Evolutionary conservation across 768 basidiomycete species (phyloP).

Genomic region (Exsudoporus frostii): DNA sequence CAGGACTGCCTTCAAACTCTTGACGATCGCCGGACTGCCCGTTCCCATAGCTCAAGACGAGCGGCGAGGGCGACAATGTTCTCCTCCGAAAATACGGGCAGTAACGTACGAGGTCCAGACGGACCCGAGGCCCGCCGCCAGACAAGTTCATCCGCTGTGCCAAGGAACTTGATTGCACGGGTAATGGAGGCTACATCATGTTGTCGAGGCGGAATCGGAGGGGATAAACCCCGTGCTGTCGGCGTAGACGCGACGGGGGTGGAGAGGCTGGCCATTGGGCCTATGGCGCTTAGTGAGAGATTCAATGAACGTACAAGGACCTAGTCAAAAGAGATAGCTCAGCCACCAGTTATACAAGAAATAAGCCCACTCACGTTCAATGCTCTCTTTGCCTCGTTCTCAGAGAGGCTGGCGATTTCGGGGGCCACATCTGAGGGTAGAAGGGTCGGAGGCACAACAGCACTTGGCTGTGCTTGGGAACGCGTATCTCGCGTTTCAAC

Average conservation of each 20-base stretch:
- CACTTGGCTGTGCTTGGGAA: background rate
- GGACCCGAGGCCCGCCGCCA: slow-evolving; percentile 22
- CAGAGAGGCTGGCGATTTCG: slow-evolving; percentile 22
- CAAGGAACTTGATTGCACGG: slow-evolving; percentile 25
- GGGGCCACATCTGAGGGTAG: slow-evolving; percentile 2
- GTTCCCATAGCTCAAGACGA: slow-evolving; percentile 31
- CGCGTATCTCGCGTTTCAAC: background rate
- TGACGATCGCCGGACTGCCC: slow-evolving; percentile 20
- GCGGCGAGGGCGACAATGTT: slow-evolving; percentile 22
- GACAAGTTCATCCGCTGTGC: slow-evolving; percentile 26
- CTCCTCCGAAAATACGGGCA: slow-evolving; percentile 23
- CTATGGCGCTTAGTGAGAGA: slow-evolving; percentile 3
- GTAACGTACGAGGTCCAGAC: slow-evolving; percentile 7
- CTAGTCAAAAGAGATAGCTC: slow-evolving; percentile 4
- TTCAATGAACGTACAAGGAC: slow-evolving; percentile 11
- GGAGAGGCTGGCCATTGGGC: background rate
- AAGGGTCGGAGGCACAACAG: background rate
- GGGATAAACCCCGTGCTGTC: background rate
- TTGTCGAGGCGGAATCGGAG: background rate
- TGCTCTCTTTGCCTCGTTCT: slow-evolving; percentile 19
- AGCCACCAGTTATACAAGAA: background rate
- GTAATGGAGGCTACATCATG: slow-evolving; percentile 20
- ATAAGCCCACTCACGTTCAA: slow-evolving; percentile 17
- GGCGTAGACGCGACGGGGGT: background rate
- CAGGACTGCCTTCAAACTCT: slow-evolving; percentile 7